Evolutionary conservation across 208 protist species (phyloP), one percentile per base, ranked within the genome.

Genomic region (Acanthamoeba rhysodes): DNA sequence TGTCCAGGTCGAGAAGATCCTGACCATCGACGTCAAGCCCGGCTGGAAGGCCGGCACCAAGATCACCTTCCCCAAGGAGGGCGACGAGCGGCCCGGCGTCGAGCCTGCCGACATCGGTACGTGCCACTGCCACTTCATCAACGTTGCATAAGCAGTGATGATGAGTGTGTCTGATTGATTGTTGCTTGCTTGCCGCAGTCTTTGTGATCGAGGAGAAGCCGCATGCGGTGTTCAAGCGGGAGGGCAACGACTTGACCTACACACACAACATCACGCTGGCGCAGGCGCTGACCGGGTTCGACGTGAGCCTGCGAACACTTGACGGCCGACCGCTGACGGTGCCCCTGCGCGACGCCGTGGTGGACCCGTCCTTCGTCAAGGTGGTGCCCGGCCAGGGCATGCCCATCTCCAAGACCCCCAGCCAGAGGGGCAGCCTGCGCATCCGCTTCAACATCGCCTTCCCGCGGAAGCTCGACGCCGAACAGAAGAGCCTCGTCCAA

Each of bases 1-100:
- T 0, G 32, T 70, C 0, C 59, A 53, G 29, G 53, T 48, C 66
- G 98, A 98, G 94, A 99, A 99, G 85, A 90, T 98, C 85, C 98
- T 99, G 72, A 97, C 98, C 94, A 98, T 99, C 53, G 97, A 98
- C 90, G 98, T 99, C 90, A 96, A 98, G 95, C 99, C 99, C 0
- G 99, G 99, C 24, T 99, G 98, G 97, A 99, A 99, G 97, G 98
- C 98, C 93, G 99, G 99, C 50, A 99, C 99, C 29, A 99, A 99
- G 97, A 98, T 99, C 48, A 98, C 98, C 55, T 99, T 99, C 94
- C 34, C 64, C 9, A 80, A 96, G 32, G 82, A 90, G 76, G 98
- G 98, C 34, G 97, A 98, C 95, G 94, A 97, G 80, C 12, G 66
- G 5, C 70, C 76, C 1, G 95, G 93, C 22, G 98, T 98, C 90